Conservation (phyloP, 768 basidiomycete genomes). For the Lactarius hatsudake region DNA sequence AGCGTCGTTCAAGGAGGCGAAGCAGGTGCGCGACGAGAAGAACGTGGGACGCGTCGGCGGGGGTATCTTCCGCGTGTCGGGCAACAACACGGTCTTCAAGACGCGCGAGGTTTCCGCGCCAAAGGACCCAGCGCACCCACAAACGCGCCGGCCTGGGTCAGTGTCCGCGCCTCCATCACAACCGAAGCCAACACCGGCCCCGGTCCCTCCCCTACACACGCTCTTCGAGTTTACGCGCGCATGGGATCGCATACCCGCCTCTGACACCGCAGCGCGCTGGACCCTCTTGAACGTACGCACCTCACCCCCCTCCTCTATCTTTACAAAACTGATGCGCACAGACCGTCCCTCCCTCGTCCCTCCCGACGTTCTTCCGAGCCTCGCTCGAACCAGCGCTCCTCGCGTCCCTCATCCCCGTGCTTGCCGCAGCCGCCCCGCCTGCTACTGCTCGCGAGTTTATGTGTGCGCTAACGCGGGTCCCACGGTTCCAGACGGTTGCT, state of each 20-base stretch:
- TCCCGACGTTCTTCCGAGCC: slow-evolving; percentile 64
- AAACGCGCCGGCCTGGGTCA: background rate
- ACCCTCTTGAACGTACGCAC: slow-evolving; percentile 53
- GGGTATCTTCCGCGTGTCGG: slow-evolving; percentile 68
- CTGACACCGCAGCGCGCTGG: slow-evolving; percentile 50
- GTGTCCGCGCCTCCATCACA: slow-evolving; percentile 9
- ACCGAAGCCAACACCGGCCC: slow-evolving; percentile 2
- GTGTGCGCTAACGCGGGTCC: slow-evolving; percentile 49
- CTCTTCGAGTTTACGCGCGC: slow-evolving; percentile 61
- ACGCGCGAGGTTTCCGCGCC: slow-evolving; percentile 28
- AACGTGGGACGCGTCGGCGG: slow-evolving; percentile 51
- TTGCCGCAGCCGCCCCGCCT: slow-evolving; percentile 36
- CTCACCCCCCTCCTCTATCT: background rate
- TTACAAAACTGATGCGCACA: slow-evolving; percentile 31
- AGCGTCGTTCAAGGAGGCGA: slow-evolving; percentile 55
- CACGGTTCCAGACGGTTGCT: slow-evolving; percentile 61
- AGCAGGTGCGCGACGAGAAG: slow-evolving; percentile 49
- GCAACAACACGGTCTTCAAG: slow-evolving; percentile 56
- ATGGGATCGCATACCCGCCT: slow-evolving; percentile 46
- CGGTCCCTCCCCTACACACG: slow-evolving; percentile 37
- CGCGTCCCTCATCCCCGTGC: slow-evolving; percentile 52
- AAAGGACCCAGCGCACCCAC: background rate
- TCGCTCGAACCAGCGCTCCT: slow-evolving; percentile 69
- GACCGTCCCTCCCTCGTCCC: slow-evolving; percentile 51
- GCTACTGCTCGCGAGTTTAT: slow-evolving; percentile 47